Base-by-base conservation (phyloP, 1,139 yeast species). In the Taphrina flavorubra region DNA sequence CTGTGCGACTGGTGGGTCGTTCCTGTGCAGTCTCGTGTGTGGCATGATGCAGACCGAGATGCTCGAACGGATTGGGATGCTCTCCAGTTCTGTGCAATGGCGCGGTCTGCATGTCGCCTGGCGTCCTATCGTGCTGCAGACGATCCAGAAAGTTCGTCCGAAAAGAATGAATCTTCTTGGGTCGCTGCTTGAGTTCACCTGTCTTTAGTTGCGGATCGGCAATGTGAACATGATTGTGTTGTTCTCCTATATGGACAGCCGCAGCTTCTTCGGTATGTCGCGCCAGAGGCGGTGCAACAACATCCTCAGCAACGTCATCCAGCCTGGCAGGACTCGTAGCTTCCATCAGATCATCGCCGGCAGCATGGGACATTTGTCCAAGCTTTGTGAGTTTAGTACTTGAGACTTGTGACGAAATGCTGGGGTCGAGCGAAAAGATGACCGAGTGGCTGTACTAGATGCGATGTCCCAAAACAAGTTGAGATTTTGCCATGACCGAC, bases 61-160 rank as follows among this genome's bases (percentile, higher is more conserved):
- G 53, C 7, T 63, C 67, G 39, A 63, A 63, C 4, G 67, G 67
- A 20, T 63, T 46, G 13, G 67, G 42, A 44, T 55, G 61, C 14
- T 31, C 56, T 13, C 67, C 67, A 8, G 61, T 39, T 14, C 56
- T 20, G 13, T 56, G 67, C 25, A 63, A 34, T 14, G 67, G 67
- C 11, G 67, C 67, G 18, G 67, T 63, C 61, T 53, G 59, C 56
- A 63, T 63, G 20, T 63, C 67, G 18, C 67, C 67, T 6, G 67
- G 67, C 1, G 61, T 63, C 31, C 44, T n/a, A 37, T 53, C 61
- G 10, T 47, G 55, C 39, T 47, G 56, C 37, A 63, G 51, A 6
- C 61, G 42, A 40, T 49, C 59, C 4, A 63, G 56, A 37, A 63
- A 63, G 37, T 55, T 63, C 31, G 55, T 37, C 10, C 55, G 60